phyloP scores from a whole-genome alignment of 139 green algal species.

The Raphidocelis subcapitata region DNA sequence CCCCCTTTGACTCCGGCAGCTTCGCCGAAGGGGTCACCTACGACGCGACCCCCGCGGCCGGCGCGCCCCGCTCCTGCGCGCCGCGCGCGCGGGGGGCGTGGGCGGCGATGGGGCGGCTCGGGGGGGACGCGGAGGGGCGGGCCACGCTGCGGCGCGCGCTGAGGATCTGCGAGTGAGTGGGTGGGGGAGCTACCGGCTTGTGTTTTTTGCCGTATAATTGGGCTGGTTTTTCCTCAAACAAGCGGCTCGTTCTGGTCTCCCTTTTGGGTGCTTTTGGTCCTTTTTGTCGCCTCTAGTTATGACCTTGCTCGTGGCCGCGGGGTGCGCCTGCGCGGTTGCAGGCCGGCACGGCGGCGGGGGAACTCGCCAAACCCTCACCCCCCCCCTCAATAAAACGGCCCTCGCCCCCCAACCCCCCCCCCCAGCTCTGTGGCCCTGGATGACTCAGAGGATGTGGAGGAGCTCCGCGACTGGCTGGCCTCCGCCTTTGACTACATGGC shows the following conservation, averaged over 20 bases:
- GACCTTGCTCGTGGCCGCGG: no score
- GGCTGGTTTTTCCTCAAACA: no score
- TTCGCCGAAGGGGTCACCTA: slow-evolving; percentile 61
- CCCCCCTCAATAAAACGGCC: no score
- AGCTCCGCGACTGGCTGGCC: slow-evolving; percentile 39
- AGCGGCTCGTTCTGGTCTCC: no score
- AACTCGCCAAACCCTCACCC: no score
- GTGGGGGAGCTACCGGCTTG: neutral
- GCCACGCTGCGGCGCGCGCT: neutral
- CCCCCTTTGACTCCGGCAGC: slow-evolving; percentile 27
- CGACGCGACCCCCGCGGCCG: slow-evolving; percentile 42
- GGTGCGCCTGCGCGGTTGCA: no score
- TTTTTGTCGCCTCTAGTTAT: no score
- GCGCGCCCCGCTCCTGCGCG: slow-evolving; percentile 27
- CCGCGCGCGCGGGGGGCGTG: slow-evolving; percentile 43
- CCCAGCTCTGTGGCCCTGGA: slow-evolving; percentile 7
- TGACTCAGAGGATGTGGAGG: slow-evolving; percentile 17
- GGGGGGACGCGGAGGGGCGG: no score
- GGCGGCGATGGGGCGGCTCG: neutral
- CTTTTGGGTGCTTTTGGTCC: no score
- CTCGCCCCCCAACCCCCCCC: neutral
- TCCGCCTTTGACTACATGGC: slow-evolving; percentile 67
- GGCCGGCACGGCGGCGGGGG: no score
- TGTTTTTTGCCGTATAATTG: neutral
- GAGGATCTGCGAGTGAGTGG: neutral